Conservation (phyloP, 2,329 filamentous ascomycete genomes). For the Paecilomyces dactylethromorphus region DNA sequence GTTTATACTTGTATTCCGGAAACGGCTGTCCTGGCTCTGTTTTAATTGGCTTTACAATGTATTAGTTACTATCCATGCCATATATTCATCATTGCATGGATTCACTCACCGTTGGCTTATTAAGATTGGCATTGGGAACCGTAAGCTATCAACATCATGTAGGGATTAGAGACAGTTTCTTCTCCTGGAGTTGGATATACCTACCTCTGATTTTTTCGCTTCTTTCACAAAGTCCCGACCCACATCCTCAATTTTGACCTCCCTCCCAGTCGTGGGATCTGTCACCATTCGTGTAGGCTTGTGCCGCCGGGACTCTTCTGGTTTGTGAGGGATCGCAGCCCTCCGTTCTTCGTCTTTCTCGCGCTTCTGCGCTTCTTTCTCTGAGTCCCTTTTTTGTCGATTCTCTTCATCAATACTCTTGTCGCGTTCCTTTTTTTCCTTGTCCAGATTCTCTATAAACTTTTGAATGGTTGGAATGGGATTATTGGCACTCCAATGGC, state of each 20-base stretch:
- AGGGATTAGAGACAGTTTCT: neutral
- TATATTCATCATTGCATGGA: neutral
- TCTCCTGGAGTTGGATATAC: neutral
- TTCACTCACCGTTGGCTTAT: constrained; percentile 56
- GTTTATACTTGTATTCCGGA: constrained; percentile 73
- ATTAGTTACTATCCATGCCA: neutral
- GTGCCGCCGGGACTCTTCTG: constrained; percentile 32
- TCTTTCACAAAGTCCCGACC: constrained; percentile 62
- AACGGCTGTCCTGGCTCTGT: constrained; percentile 65
- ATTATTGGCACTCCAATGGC: constrained; percentile 77
- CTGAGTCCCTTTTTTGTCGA: constrained; percentile 30
- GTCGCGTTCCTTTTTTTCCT: constrained; percentile 71
- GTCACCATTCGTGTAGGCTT: constrained; percentile 58
- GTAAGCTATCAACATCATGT: constrained; percentile 51
- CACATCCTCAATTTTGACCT: constrained; percentile 80
- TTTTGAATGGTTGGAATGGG: constrained; percentile 82
- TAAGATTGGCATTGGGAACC: constrained; percentile 83
- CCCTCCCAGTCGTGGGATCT: constrained; percentile 79
- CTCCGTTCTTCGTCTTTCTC: constrained; percentile 25
- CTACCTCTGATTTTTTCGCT: constrained; percentile 65
- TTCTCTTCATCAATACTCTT: constrained; percentile 58
- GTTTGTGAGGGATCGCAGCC: constrained; percentile 36
- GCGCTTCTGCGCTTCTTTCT: constrained; percentile 36
- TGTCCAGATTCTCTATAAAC: constrained; percentile 72
- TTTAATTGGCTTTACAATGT: constrained; percentile 49